A percentile compares a stretch with the other conserved stretches of the same genome.
These are phyloP conservation scores for Nitzschia sp. DNA, from an alignment of 108 stramenopile species.

Conservation along the genomic window DNA sequence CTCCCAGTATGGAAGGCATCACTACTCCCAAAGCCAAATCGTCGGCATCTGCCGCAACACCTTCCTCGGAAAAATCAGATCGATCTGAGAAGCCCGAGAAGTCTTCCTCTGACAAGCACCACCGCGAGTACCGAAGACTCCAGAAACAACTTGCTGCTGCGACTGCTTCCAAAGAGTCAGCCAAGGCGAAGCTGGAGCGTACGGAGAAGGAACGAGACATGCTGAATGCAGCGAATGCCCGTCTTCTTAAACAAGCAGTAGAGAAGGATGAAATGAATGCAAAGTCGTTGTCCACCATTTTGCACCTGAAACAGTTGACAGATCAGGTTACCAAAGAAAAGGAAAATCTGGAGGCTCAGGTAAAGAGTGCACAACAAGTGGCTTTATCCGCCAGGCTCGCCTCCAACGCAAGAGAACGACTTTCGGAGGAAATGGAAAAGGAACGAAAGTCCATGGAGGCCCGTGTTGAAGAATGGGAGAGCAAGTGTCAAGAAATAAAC, in stretches of 20 bases:
- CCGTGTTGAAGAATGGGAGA: slow-evolving; percentile 40
- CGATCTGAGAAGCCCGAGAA: slow-evolving; percentile 34
- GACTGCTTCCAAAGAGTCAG: slow-evolving; percentile 65
- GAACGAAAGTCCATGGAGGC: slow-evolving; percentile 46
- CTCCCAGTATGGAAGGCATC: slow-evolving; percentile 17
- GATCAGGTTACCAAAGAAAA: slow-evolving; percentile 71
- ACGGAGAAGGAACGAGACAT: slow-evolving; percentile 73
- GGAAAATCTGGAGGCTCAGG: slow-evolving; percentile 67
- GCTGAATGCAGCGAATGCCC: slow-evolving; percentile 63
- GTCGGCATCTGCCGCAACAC: slow-evolving; percentile 8
- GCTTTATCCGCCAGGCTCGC: slow-evolving; percentile 76
- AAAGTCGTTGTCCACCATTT: slow-evolving; percentile 77
- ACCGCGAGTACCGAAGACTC: slow-evolving; percentile 58
- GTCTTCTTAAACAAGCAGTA: slow-evolving; percentile 71
- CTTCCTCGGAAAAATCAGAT: slow-evolving; percentile 21
- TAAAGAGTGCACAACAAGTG: slow-evolving; percentile 75
- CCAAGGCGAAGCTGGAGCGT: slow-evolving; percentile 74
- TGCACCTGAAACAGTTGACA: slow-evolving; percentile 77
- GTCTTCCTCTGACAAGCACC: slow-evolving; percentile 52
- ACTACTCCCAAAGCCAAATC: slow-evolving; percentile 27
- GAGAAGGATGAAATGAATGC: slow-evolving; percentile 92
- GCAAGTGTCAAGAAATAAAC: slow-evolving; percentile 34
- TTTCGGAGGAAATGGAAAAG: slow-evolving; percentile 71
- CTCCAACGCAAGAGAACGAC: slow-evolving; percentile 75
- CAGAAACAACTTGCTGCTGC: slow-evolving; percentile 74